Base-by-base conservation (phyloP, 768 basidiomycete genomes). In the Collybia nuda region DNA sequence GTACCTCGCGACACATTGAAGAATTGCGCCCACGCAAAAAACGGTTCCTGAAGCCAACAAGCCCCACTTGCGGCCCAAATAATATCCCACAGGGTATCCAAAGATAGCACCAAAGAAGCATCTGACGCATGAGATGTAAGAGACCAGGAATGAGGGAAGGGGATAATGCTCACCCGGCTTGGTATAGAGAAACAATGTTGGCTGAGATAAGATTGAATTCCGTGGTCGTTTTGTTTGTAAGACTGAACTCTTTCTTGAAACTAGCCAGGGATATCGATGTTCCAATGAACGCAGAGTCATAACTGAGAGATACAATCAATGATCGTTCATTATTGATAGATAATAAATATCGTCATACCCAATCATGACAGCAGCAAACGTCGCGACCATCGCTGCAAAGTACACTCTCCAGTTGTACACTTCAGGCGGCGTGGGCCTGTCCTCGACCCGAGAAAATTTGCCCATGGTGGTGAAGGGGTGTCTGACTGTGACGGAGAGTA, bases 251-350 rank as follows among this genome's bases (percentile, higher is more conserved):
- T 18, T 52, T 44, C 55, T 77, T 71, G 68, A 80, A 80, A 23
- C 70, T 71, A 1, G 57, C 40, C 22, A 73, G 59, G 32, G 75
- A 63, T 50, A 78, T 67, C 0, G 76, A 72, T 0, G 72, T 75
- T 8, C 77, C 75, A 48, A 78, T 72, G 61, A 78, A 78, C 6
- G 74, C 75, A 6, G 68, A 68, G 55, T 76, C 74, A 57, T 75
- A 72, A 35, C 67, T 67, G 19, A 22, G 22, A 40, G 28, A 14
- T 43, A 44, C 51, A 52, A 43, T 32, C 32, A 32, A 32, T 32
- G 36, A 40, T 15, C 29, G 40, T 22, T 28, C 5, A 35, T 37
- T 22, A 15, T 6, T 40, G 19, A 24, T 19, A 32, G 32, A 32
- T n/a, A n/a, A 39, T 19, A 43, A 23, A 17, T 37, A 15, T 18